Base-by-base conservation (phyloP, 208 protist genomes). In the Strigomonas culicis region DNA sequence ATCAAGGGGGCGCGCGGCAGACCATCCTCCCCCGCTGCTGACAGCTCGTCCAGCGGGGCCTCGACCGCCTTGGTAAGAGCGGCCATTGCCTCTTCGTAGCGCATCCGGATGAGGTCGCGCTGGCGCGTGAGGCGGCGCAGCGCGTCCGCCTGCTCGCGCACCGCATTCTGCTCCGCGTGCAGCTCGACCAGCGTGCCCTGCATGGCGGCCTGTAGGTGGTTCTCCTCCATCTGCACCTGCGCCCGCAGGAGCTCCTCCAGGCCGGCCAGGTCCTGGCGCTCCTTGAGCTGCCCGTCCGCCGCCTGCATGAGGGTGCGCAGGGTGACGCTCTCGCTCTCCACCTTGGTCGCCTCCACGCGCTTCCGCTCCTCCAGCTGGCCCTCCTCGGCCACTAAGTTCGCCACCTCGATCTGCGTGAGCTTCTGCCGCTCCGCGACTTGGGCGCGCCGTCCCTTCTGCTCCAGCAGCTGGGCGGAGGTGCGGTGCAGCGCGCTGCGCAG, bases 121-220 rank as follows among this genome's bases (percentile, higher is more conserved):
- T 77, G 59, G 46, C 70, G 68, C 4, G 44, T 52, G 41, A 74
- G 58, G 10, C 78, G 75, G 46, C 75, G 80, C 39, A 79, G 62
- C 56, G 80, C 75, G 8, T 83, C 75, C 24, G 44, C 66, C 24
- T 82, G 71, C 60, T 83, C 81, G 27, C 66, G 72, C 15, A 75
- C 56, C 24, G 78, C 81, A 43, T 63, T 75, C 24, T 87, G 81
- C 58, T 89, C 73, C 10, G 90, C 63, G 57, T 93, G 83, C 21
- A 93, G 67, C 66, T 84, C 72, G 19, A 93, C 24, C 32, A 82
- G 32, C 8, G 68, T 21, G 28, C 67, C 70, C 60, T 84, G 77
- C 67, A 75, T 65, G 8, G 82, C 73, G 1, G 74, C 77, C 41
- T 76, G 58, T 24, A 87, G 63, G 28, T 68, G 62, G 30, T 75